These are phyloP conservation scores for Prunus mume DNA, from an alignment of 306 rosid genomes.

Conservation along the genomic window DNA sequence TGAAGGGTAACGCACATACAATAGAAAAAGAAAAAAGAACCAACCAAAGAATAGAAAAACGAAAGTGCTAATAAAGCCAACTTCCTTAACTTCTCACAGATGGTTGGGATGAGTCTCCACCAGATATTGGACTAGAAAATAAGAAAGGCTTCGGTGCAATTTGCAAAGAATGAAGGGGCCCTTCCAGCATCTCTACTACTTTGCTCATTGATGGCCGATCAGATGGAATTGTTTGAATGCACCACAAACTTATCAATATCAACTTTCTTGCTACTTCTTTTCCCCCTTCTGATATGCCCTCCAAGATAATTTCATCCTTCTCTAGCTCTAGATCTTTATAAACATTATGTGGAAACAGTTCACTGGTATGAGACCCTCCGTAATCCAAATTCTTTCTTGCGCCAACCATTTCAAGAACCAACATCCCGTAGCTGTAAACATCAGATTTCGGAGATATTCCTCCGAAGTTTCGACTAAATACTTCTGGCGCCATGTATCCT, in stretches of 20 bases:
- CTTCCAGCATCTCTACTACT: constrained; percentile 21
- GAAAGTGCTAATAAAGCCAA: too few species aligned
- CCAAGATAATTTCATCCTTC: not conserved
- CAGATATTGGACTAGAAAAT: not conserved
- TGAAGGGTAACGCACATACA: too few species aligned
- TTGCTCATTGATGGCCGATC: constrained; percentile 24
- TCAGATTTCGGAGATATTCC: too few species aligned
- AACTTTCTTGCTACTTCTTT: not conserved
- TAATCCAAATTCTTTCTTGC: not conserved
- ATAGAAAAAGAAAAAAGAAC: too few species aligned
- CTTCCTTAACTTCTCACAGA: too few species aligned
- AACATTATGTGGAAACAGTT: not conserved
- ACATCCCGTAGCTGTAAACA: too few species aligned
- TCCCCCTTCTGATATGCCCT: too few species aligned
- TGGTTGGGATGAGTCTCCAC: not conserved
- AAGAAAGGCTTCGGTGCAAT: constrained; percentile 16
- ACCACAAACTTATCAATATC: not conserved
- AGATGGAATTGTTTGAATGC: not conserved
- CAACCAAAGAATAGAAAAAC: too few species aligned
- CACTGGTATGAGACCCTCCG: not conserved
- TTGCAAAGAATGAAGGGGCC: constrained; percentile 3
- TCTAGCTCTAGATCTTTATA: not conserved
- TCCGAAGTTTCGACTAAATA: too few species aligned
- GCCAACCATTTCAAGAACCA: too few species aligned
- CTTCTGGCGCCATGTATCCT: too few species aligned